These are phyloP conservation scores for Cutaneotrichosporon cyanovorans DNA, from an alignment of 1,284 basidiomycete species.

Conservation along the genomic window DNA sequence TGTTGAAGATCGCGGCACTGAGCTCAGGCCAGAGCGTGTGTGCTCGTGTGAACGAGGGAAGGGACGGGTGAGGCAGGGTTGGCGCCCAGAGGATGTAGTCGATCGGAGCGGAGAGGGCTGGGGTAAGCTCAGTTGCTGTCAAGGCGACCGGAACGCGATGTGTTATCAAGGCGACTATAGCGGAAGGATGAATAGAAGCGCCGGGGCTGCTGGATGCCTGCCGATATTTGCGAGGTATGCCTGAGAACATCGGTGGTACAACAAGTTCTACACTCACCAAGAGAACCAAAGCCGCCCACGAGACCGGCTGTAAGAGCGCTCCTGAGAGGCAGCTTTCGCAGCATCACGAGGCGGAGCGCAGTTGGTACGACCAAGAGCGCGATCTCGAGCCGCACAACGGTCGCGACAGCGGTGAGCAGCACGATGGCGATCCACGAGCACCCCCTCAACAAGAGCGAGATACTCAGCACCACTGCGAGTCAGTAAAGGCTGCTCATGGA, in stretches of 20 bases:
- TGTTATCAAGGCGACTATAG: no score
- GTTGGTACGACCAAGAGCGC: slow-evolving; percentile 60
- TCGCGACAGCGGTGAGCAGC: slow-evolving; percentile 58
- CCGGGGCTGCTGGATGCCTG: no score
- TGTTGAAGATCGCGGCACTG: slow-evolving; percentile 73
- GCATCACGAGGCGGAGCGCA: slow-evolving; percentile 54
- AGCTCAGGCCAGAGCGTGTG: slow-evolving; percentile 81
- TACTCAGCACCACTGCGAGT: slow-evolving; percentile 21
- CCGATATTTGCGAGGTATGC: no score
- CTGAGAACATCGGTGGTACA: no score
- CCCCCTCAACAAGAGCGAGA: slow-evolving; percentile 22
- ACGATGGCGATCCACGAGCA: slow-evolving; percentile 35
- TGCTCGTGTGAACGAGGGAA: slow-evolving; percentile 28
- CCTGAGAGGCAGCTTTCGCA: slow-evolving; percentile 48
- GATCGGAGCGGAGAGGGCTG: slow-evolving; percentile 58
- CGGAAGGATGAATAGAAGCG: no score
- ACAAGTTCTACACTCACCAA: no score
- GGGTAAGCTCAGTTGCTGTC: no score
- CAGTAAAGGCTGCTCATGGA: background rate
- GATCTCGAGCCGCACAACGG: slow-evolving; percentile 76
- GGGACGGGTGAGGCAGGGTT: slow-evolving; percentile 27
- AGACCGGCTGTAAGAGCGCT: slow-evolving; percentile 54
- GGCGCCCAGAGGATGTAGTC: slow-evolving; percentile 81
- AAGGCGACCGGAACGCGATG: background rate
- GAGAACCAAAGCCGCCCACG: slow-evolving; percentile 52